phyloP scores from a whole-genome alignment of 371 early-diverging fungal species.

The Syncephalastrum racemosum region DNA sequence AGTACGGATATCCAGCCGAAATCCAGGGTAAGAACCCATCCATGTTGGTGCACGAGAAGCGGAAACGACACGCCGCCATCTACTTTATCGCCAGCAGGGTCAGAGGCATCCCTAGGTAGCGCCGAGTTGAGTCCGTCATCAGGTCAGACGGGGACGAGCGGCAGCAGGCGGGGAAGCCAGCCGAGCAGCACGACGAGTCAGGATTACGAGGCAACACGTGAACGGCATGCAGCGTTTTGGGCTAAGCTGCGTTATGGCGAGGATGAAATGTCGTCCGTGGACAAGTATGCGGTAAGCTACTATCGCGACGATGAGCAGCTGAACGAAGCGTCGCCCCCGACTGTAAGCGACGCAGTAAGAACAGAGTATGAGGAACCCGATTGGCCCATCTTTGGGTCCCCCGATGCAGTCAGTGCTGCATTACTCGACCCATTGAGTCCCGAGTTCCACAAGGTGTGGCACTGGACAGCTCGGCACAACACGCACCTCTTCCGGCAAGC shows the following conservation, averaged over 20 bases:
- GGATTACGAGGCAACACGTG: not conserved
- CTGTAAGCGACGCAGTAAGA: too few relatives aligned
- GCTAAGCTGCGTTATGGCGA: conserved; percentile 21
- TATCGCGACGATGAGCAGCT: too few relatives aligned
- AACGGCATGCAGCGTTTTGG: conserved; percentile 25
- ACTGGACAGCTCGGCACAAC: conserved; percentile 52
- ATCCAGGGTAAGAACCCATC: too few relatives aligned
- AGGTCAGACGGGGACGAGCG: not conserved
- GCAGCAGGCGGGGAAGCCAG: not conserved
- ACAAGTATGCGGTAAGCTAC: too few relatives aligned
- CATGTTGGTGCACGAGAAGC: too few relatives aligned
- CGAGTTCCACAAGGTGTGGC: conserved; percentile 54
- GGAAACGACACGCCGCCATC: too few relatives aligned
- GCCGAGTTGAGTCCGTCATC: not conserved
- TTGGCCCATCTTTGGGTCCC: not conserved
- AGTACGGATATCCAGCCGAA: too few relatives aligned
- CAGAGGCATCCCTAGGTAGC: too few relatives aligned
- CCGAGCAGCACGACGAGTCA: not conserved
- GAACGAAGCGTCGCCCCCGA: too few relatives aligned
- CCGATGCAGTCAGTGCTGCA: too few relatives aligned
- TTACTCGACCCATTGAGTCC: conserved; percentile 56
- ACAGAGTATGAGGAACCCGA: not conserved
- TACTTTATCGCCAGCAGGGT: too few relatives aligned
- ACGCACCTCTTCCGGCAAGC: conserved; percentile 56
- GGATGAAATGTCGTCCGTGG: not conserved